A percentile compares a stretch with the other conserved stretches of the same genome.
phyloP scores from a whole-genome alignment of 2,329 filamentous ascomycete species.

The Penicillium verrucosum region DNA sequence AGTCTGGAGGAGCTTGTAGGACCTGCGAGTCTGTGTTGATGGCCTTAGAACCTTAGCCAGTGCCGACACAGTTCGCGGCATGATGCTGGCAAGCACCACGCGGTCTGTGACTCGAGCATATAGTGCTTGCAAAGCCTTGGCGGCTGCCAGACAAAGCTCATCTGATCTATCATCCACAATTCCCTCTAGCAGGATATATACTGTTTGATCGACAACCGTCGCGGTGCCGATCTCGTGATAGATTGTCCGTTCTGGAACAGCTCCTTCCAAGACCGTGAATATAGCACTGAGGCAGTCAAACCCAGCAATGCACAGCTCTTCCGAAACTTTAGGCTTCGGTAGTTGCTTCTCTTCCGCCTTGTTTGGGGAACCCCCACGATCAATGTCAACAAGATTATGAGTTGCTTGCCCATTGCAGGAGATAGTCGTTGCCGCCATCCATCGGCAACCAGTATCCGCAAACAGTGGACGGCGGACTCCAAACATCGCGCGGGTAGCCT shows the following conservation, averaged over 20 bases:
- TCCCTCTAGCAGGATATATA: constrained; percentile 75
- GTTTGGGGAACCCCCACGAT: constrained; percentile 71
- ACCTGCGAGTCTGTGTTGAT: constrained; percentile 59
- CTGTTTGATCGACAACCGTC: constrained; percentile 75
- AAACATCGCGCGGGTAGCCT: constrained; percentile 65
- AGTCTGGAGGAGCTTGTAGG: constrained; percentile 62
- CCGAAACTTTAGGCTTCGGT: constrained; percentile 45
- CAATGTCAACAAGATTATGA: constrained; percentile 80
- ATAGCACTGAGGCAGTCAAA: constrained; percentile 68
- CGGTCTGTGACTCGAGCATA: constrained; percentile 65
- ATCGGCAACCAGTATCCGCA: constrained; percentile 68
- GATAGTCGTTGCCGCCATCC: constrained; percentile 76
- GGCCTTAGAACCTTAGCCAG: constrained; percentile 72
- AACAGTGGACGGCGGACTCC: constrained; percentile 72
- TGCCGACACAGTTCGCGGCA: constrained; percentile 82
- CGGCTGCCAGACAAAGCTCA: constrained; percentile 68
- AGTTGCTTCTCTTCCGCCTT: constrained; percentile 37
- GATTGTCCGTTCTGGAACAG: constrained; percentile 42
- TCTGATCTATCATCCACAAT: constrained; percentile 62
- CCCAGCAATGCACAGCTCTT: constrained; percentile 71
- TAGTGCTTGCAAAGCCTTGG: constrained; percentile 62
- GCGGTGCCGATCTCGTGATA: constrained; percentile 58
- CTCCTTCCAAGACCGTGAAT: constrained; percentile 56
- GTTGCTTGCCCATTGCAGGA: constrained; percentile 71
- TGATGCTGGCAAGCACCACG: constrained; percentile 75